Evolutionary conservation across 2,329 filamentous ascomycete genomes (phyloP).

Genomic region (Scedosporium aurantiacum): DNA sequence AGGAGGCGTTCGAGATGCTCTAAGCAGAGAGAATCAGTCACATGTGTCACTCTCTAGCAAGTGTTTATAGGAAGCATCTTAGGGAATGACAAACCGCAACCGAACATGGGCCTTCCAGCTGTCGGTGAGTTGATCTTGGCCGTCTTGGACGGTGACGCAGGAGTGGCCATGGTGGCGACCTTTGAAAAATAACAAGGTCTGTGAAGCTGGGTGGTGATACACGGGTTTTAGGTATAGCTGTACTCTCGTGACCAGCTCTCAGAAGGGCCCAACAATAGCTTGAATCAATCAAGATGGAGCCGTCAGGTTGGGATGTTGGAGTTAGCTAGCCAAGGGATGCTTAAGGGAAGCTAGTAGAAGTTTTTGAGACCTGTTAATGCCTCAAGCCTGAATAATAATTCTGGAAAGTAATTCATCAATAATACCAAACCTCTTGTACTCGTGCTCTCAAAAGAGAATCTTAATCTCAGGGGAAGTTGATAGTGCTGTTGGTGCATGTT

Average conservation of each 20-base stretch:
- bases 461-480: no score
- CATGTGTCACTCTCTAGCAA: background rate
- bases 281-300: background rate
- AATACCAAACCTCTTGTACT: no score
- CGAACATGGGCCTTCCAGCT: slow-evolving; percentile 49
- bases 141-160: slow-evolving; percentile 40
- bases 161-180: slow-evolving; percentile 27
- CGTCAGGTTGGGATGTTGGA: background rate
- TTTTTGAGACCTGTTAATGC: no score
- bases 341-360: no score
- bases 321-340: no score
- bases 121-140: slow-evolving; percentile 48
- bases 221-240: background rate
- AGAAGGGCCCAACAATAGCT: background rate
- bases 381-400: no score
- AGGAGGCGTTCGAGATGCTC: slow-evolving; percentile 64
- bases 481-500: no score
- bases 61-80: background rate
- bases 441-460: no score
- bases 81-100: slow-evolving; percentile 43
- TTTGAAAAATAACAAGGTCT: slow-evolving; percentile 18
- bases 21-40: slow-evolving; percentile 20
- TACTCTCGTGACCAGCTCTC: background rate
- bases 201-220: background rate
- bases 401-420: no score